Evolutionary conservation across 2,329 filamentous ascomycete species (phyloP), one percentile per base, ranked within the genome.

Genomic region (Juglanconis juglandina): DNA sequence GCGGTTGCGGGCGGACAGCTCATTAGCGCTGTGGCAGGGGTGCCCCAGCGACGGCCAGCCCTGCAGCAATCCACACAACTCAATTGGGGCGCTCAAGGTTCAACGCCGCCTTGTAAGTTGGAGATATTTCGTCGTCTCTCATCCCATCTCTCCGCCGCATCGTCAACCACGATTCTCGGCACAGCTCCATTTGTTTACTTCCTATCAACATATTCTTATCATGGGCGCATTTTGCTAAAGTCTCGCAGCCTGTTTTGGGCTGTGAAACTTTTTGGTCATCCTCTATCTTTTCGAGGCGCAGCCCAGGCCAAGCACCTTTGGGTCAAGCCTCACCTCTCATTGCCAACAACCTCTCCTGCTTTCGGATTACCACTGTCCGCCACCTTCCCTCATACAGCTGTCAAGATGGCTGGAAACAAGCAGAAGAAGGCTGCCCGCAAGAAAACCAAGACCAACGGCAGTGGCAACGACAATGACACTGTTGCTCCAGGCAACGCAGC

Each of bases 331-430:
- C 17, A 47, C 44, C n/a, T 17, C 3, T 6, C n/a, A 17, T 5
- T 17, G 5, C 3, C 44, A 5, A 17, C 24, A 24, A 24, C 24
- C 24, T 24, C 24, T 24, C 24, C 24, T 24, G 24, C 24, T 24
- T 24, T 24, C 24, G 24, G 24, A 2, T 24, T 24, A 24, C 24
- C 24, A 24, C 24, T 24, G 24, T 24, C 35, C 4, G 44, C 44
- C 44, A 47, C 3, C 4, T 42, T 13, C n/a, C 10, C 72, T 74
- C 71, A 68, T 73, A 72, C 71, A 72, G 75, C 73, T 83, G 78
- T 77, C 68, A 75, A 67, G 53, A 85, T 86, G 82, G 79, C 82
- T 73, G 77, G 76, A 79, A 82, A 81, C 69, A 69, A 74, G 70
- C 69, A 76, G 76, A 84, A 83, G 73, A 77, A 76, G 73, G 76